Base-by-base conservation (phyloP, 495 filamentous ascomycete genomes). In the Symbiotaphrina buchneri region DNA sequence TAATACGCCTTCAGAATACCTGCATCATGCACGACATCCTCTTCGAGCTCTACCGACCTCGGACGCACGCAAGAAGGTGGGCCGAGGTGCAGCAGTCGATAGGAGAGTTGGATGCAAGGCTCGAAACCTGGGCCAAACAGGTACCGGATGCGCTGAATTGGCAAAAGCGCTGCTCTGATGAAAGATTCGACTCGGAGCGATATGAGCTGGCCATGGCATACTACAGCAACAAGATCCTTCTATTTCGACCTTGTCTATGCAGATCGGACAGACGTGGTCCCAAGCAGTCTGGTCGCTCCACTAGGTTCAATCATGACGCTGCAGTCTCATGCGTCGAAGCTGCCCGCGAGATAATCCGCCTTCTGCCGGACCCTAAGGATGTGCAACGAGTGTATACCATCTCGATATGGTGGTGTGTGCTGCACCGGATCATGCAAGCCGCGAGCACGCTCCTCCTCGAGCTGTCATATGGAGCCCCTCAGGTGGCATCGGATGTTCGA, bases 401-500 rank as follows among this genome's bases (percentile, higher is more conserved):
- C 15, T 52, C 55, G 2, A 63, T 65, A 14, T 76, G 69, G 67
- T 76, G 71, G 71, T 63, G 55, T 32, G 52, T 62, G 4, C 43
- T 74, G 1, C 71, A 74, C 43, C 66, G 67, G 27, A 43, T 74
- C 10, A 71, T 68, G 51, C 65, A 71, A 46, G 62, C 69, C 10
- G 52, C 60, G 0, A 59, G 57, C 0, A 54, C 74, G 1, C 49
- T 76, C 3, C 52, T 74, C 21, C 45, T 71, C 6, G 71, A 74
- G 32, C 19, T 37, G 3, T 11, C 30, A 10, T 35, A 18, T 18
- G 10, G 33, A 10, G 30, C 29, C 19, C 20, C 19, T 11, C 34
- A 37, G 21, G 13, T 18, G 18, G 30, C 34, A 11, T 20, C 18
- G 2, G 34, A 19, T n/a, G 29, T 21, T 14, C 30, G 17, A 5